phyloP scores from a whole-genome alignment of 768 basidiomycete genomes.

The Exidia glandulosa region DNA sequence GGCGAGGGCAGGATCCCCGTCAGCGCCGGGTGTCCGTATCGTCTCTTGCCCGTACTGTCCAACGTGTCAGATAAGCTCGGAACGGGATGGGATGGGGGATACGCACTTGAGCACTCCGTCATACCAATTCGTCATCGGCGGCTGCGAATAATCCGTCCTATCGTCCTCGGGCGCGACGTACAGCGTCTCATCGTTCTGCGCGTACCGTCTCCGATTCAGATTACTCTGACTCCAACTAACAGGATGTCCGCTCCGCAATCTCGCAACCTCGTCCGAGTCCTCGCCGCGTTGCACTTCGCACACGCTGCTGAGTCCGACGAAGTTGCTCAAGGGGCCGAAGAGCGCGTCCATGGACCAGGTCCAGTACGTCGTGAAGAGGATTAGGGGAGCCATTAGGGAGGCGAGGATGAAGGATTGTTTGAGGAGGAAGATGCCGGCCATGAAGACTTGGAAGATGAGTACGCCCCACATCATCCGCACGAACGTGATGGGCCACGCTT shows the following conservation, averaged over 20 bases:
- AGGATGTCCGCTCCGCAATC: constrained; percentile 70
- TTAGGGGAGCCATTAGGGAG: constrained; percentile 60
- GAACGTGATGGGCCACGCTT: constrained; percentile 97
- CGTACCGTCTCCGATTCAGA: constrained; percentile 77
- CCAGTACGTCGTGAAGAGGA: constrained; percentile 67
- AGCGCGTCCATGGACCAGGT: constrained; percentile 62
- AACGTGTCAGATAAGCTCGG: too few species aligned
- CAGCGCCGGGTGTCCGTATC: constrained; percentile 91
- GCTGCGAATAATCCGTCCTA: constrained; percentile 89
- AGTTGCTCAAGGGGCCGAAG: constrained; percentile 66
- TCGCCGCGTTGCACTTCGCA: constrained; percentile 86
- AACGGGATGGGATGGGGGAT: too few species aligned
- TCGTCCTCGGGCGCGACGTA: constrained; percentile 95
- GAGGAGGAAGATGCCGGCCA: constrained; percentile 88
- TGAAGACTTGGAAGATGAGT: constrained; percentile 87
- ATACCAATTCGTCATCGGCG: constrained; percentile 94
- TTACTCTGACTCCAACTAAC: constrained; percentile 88
- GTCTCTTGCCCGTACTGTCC: constrained; percentile 77
- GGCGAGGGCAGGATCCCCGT: constrained; percentile 89
- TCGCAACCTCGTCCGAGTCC: constrained; percentile 66
- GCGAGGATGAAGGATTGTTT: constrained; percentile 49
- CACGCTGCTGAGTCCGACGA: constrained; percentile 75
- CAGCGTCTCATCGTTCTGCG: constrained; percentile 84
- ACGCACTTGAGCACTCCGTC: constrained; percentile 88
- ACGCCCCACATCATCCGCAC: constrained; percentile 86